Evolutionary conservation across 2,329 filamentous ascomycete species (phyloP), one percentile per base, ranked within the genome.

Genomic region (Chalaropsis ovoidea): DNA sequence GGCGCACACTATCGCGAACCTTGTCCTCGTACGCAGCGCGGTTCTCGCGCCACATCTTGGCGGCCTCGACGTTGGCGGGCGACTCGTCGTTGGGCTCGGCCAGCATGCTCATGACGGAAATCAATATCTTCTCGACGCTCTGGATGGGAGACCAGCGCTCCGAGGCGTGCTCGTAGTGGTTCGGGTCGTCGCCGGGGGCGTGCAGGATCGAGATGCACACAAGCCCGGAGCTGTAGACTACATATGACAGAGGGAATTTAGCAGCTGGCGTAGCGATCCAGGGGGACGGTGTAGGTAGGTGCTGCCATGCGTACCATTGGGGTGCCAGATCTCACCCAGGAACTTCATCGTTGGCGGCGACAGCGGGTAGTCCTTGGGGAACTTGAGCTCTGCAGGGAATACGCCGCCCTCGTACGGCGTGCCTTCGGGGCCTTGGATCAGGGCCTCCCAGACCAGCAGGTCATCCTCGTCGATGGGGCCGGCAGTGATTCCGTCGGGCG

Each of bases 151-250:
- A 93, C 93, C 93, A 97, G 69, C 93, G 86, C 79, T 97, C 94
- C 1, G 88, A 91, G 7, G 94, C 93, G 71, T 93, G 89, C 77
- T 97, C 93, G 81, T 97, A 97, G 79, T 96, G 92, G 78, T 96
- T 96, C 65, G 94, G 94, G 76, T 97, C 93, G 77, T 97, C 93
- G 72, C 94, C 93, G 2, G 93, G 93, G 2, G 93, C 88, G 76
- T 97, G 93, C 1, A 97, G 86, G 78, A 97, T 97, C n/a, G 90
- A 95, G 73, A 97, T 97, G 79, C 93, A 97, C 71, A 97, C 94
- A 19, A 93, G 83, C 69, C 93, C 93, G 74, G 88, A 93, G 17
- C 88, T 83, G 75, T 97, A 97, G 63, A 97, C 92, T 96, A 70
- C 49, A 42, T 4, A 22, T n/a, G 24, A 54, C 60, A 45, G 35